A percentile compares a stretch with the other conserved stretches of the same genome.
Conservation (phyloP, 352 stramenopile genomes). For the Elongisporangium senticosum region DNA sequence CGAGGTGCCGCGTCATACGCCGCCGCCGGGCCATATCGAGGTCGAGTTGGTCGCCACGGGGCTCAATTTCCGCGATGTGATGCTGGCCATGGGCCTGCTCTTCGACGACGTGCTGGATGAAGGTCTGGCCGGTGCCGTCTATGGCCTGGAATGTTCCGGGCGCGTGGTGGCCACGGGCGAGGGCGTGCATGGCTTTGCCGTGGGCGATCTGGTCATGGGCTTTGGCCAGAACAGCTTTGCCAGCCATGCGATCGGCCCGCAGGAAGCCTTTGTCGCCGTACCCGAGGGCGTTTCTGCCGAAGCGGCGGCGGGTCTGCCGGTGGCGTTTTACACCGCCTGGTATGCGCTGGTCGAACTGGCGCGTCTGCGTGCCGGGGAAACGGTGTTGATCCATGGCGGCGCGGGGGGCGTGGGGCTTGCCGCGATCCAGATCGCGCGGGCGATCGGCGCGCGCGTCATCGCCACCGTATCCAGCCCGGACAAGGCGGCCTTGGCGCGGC, state of each 20-base stretch:
- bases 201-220: conserved; percentile 4
- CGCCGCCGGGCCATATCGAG: conserved; percentile 4
- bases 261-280: conserved; percentile 5
- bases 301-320: conserved; percentile 3
- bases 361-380: conserved; percentile 4
- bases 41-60: conserved; percentile 4
- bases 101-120: conserved; percentile 5
- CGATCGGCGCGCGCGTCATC: conserved; percentile 4
- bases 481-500: conserved; percentile 3
- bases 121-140: conserved; percentile 4
- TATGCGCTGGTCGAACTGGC: conserved; percentile 5
- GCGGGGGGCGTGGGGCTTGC: conserved; percentile 3
- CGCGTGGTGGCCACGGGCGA: conserved; percentile 3
- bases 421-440: conserved; percentile 4
- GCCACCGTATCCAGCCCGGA: conserved; percentile 4
- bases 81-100: conserved; percentile 4
- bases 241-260: conserved; percentile 4
- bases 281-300: conserved; percentile 4
- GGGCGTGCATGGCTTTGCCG: conserved; percentile 4
- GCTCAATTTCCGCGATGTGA: conserved; percentile 5
- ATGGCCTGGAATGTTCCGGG: conserved; percentile 5
- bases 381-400: conserved; percentile 4
- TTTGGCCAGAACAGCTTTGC: conserved; percentile 5
- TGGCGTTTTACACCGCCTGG: conserved; percentile 5
- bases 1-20: conserved; percentile 4